A percentile compares a stretch with the other conserved stretches of the same genome.
Conservation (phyloP, 2,329 filamentous ascomycete species). For the Alternaria postmessia region DNA sequence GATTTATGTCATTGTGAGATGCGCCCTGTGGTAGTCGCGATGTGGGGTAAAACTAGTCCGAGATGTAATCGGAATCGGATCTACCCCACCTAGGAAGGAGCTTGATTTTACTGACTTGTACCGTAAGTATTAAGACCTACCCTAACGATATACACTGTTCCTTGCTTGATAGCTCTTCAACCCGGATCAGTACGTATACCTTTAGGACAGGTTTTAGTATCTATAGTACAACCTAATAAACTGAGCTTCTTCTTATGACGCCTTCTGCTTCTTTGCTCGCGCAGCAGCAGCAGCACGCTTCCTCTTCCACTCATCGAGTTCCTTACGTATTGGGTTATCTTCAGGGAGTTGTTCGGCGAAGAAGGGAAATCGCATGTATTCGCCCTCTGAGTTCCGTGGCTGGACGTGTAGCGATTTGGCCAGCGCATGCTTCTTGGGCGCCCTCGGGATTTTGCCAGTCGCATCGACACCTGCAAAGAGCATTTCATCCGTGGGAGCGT, state of each 20-base stretch:
- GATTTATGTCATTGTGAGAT: background rate
- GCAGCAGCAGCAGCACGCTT: constrained; percentile 23
- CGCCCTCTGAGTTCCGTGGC: constrained; percentile 28
- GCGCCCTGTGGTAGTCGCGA: constrained; percentile 22
- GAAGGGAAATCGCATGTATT: constrained; percentile 33
- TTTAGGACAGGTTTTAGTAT: background rate
- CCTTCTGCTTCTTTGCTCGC: constrained; percentile 2
- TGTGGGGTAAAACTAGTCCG: constrained; percentile 12
- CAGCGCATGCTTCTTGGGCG: constrained; percentile 8
- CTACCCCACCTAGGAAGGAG: constrained; percentile 6
- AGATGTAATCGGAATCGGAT: background rate
- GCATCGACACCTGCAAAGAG: constrained; percentile 45
- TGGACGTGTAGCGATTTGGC: constrained; percentile 10
- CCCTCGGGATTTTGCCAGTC: constrained; percentile 17
- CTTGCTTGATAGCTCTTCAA: no score
- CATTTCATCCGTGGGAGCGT: constrained; percentile 25
- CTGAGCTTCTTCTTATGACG: background rate
- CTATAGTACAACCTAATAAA: background rate
- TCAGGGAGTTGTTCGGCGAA: constrained; percentile 31
- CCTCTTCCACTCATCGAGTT: constrained; percentile 30
- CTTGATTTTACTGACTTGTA: background rate
- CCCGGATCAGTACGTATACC: background rate
- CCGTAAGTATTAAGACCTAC: no score
- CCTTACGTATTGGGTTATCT: constrained; percentile 27
- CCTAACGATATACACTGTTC: no score